phyloP scores from a whole-genome alignment of 345 rosid species.

The Eucalyptus cloeziana region DNA sequence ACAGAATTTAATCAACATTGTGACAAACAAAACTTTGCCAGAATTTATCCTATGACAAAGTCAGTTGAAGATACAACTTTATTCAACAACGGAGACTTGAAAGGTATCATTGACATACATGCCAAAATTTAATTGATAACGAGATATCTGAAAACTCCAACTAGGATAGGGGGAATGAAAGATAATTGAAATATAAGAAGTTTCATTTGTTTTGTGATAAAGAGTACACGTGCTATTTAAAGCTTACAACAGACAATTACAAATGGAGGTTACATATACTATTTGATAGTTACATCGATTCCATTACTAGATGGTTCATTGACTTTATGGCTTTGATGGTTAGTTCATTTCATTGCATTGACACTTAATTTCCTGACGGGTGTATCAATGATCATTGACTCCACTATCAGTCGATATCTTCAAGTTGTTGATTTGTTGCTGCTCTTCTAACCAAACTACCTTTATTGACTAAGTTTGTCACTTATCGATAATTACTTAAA shows the following conservation, averaged over 20 bases:
- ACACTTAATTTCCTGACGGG: accelerated
- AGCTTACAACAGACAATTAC: accelerated
- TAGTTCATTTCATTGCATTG: background rate
- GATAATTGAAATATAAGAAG: background rate
- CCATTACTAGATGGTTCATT: background rate
- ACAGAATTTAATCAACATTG: background rate
- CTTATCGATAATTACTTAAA: too few relatives aligned
- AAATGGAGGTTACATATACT: background rate
- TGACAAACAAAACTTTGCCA: background rate
- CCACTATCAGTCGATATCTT: background rate
- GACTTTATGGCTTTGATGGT: accelerated
- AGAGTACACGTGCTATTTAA: background rate
- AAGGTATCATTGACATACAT: accelerated
- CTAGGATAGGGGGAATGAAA: background rate
- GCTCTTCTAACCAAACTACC: background rate
- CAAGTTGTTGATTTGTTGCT: background rate
- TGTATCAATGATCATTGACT: too few relatives aligned
- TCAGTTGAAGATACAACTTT: background rate
- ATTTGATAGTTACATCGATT: background rate
- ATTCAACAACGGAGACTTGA: background rate
- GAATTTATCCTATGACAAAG: background rate
- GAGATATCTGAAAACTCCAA: background rate
- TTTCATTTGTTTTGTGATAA: background rate
- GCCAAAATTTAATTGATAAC: too few relatives aligned
- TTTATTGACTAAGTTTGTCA: too few relatives aligned